Evolutionary conservation across 2,329 filamentous ascomycete species (phyloP).

Genomic region (Pseudogymnoascus sp.): DNA sequence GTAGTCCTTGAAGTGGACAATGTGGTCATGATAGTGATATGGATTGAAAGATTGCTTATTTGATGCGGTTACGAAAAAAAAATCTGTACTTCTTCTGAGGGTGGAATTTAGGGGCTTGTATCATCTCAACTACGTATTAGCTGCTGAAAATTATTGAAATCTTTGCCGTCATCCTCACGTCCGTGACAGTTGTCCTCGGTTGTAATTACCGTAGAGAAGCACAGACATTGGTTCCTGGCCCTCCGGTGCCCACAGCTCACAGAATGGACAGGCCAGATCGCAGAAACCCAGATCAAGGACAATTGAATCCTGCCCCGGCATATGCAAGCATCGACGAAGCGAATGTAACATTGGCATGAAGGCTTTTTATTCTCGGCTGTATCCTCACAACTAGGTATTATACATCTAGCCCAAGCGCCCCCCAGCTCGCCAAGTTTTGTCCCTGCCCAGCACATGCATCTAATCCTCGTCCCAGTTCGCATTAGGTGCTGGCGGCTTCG

Average conservation of each 20-base stretch:
- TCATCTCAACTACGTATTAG: neutral
- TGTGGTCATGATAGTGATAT: neutral
- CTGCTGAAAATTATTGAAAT: neutral
- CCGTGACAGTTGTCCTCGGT: neutral
- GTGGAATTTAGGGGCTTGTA: neutral
- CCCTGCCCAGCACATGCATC: slow-evolving; percentile 14
- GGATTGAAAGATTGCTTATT: neutral
- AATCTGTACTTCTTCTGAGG: neutral
- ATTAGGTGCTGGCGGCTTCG: slow-evolving; percentile 93
- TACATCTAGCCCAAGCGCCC: slow-evolving; percentile 23
- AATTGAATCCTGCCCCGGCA: neutral
- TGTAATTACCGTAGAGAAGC: neutral
- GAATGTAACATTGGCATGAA: neutral
- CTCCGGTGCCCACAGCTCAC: neutral
- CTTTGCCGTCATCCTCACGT: neutral
- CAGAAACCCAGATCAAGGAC: neutral
- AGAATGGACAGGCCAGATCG: neutral
- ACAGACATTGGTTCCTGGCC: neutral
- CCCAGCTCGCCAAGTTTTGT: slow-evolving; percentile 12
- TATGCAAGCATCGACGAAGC: neutral
- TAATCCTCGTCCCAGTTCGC: slow-evolving; percentile 43
- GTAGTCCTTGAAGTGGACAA: neutral
- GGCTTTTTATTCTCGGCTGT: slow-evolving; percentile 5
- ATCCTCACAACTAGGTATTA: slow-evolving; percentile 19
- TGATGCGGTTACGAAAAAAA: neutral